Evolutionary conservation across 495 filamentous ascomycete species (phyloP), one percentile per base, ranked within the genome.

Genomic region (Talaromyces stipitatus): DNA sequence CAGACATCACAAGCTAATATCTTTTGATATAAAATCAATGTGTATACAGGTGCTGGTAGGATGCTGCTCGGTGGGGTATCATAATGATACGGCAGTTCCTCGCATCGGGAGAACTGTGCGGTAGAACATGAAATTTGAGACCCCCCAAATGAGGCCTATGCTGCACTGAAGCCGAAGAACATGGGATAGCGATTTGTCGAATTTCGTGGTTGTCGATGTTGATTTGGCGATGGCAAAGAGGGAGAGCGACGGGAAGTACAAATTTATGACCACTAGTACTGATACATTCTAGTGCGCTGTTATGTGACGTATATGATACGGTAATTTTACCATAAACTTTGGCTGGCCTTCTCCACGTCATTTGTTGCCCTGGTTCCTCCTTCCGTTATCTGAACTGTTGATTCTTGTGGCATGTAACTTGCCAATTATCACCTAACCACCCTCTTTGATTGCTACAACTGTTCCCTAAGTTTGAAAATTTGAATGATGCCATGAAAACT

Each of bases 1-100:
- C 82, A 43, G 88, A 91, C 88, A 91, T 91, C 16, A 23, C 32
- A 55, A 24, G 51, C n/a, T 30, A n/a, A 53, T 2, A 52, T n/a
- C 7, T 2, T 23, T 22, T 54, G 6, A n/a, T 54, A 26, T 18
- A 18, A 2, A 51, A 22, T 29, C 22, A 16, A 27, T 48, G 46
- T 27, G 16, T 41, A 41, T 41, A 20, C 2, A 18, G 32, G 16
- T 41, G 36, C 11, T 16, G 12, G 12, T 11, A 10, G 36, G 9
- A 26, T 47, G 14, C 24, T 47, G 20, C 18, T 11, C 10, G 36
- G 36, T 18, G 36, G 36, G 36, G n/a, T 41, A 41, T 41, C 36
- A 41, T 41, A 41, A 41, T 41, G 18, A 41, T 18, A 32, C 2
- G 18, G 16, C n/a, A 10, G n/a, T 41, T 18, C 18, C 36, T 41